These are phyloP conservation scores for Cladosporium phlei DNA, from an alignment of 2,329 filamentous ascomycete genomes.

Conservation along the genomic window DNA sequence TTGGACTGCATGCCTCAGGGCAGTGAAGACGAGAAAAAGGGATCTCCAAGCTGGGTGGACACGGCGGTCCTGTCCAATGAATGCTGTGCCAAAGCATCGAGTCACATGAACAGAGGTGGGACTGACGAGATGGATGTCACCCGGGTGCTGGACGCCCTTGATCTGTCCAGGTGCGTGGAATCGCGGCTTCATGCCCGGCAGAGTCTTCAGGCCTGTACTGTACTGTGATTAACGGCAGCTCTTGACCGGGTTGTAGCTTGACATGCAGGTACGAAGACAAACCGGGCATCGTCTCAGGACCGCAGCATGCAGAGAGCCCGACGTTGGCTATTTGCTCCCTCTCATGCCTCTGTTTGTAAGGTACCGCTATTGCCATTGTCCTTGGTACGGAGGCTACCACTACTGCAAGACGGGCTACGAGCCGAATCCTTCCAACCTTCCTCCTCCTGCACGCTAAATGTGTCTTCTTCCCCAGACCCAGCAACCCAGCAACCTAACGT, in stretches of 20 bases:
- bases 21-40: background rate
- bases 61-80: too few relatives aligned
- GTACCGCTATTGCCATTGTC: too few relatives aligned
- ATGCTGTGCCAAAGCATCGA: too few relatives aligned
- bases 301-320: too few relatives aligned
- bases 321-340: too few relatives aligned
- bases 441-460: slow-evolving; percentile 4
- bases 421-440: background rate
- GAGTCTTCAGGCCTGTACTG: background rate
- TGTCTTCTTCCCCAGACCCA: slow-evolving; percentile 5
- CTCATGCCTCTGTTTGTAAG: too few relatives aligned
- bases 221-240: background rate
- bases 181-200: too few relatives aligned
- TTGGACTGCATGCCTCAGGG: background rate
- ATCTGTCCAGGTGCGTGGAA: slow-evolving; percentile 1
- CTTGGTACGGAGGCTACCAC: background rate
- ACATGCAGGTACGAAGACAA: slow-evolving; percentile 13
- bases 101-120: too few relatives aligned
- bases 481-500: too few relatives aligned
- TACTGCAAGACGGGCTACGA: background rate
- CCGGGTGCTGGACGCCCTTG: background rate
- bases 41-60: too few relatives aligned
- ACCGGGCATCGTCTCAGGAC: too few relatives aligned
- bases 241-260: slow-evolving; percentile 10
- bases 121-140: too few relatives aligned